Base-by-base conservation (phyloP, 1,139 yeast genomes). In the Candida sanyaensis region DNA sequence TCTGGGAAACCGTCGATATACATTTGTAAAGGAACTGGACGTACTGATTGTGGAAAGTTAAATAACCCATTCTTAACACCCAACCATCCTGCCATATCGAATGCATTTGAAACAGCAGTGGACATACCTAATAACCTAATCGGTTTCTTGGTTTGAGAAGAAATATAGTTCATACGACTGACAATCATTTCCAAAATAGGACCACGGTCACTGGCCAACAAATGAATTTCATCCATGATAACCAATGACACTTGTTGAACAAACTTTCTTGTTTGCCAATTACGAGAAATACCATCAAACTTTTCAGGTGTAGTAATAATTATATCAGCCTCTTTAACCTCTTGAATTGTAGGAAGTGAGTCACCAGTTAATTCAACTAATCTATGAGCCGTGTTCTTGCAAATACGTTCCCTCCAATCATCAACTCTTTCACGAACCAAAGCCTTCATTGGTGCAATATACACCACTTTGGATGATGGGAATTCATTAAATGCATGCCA, bases 381-480 rank as follows among this genome's bases (percentile, higher is more conserved):
- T 58, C 78, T 81, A 55, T 83, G 83, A 10, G 74, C 78, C 0
- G 93, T 83, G 32, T 75, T 73, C 12, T 79, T 78, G 11, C 87
- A 78, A 24, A 93, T 79, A 48, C 96, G 75, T 41, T 71, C 76
- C 37, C 87, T 75, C 99, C 99, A 95, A 62, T 95, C 99, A 59
- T 88, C 95, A 10, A 95, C 98, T 65, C 99, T 80, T 69, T 95
- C 99, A 53, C 97, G 77, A 2, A 95, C 99, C 62, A 95, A 79
- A 0, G 99, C 99, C 62, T 95, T 95, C 99, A 95, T 95, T 3
- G 99, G 99, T 0, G 99, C 99, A 69, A 95, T 92, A 64, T 95
- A 95, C 8, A 92, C 97, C 43, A 92, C 78, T 59, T 92, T 92
- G 0, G 93, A 85, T 0, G 84, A 85, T 0, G 97, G 96, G 50